Conservation (phyloP, 1,139 yeast genomes). For the Debaryomycetaceae sp. region DNA sequence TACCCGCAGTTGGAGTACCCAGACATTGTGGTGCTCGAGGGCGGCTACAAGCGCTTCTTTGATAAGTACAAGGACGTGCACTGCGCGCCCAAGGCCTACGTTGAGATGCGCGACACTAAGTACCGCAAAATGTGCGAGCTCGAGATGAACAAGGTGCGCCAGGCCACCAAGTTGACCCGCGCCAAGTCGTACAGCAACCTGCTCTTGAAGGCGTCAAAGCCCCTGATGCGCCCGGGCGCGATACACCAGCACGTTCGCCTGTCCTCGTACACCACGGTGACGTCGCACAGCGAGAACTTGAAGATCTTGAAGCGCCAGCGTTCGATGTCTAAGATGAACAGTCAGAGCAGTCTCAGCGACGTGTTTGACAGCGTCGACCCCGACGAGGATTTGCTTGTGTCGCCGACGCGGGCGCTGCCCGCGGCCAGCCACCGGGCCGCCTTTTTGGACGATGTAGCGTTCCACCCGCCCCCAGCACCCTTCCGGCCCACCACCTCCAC, state of each 20-base stretch:
- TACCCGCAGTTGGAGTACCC: conserved; percentile 86
- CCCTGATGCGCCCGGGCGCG: background rate
- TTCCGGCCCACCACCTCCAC: conserved; percentile 14
- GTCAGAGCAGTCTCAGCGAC: conserved; percentile 14
- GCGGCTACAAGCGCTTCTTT: conserved; percentile 83
- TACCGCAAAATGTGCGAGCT: conserved; percentile 65
- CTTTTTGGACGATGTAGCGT: conserved; percentile 10
- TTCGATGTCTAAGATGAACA: conserved; percentile 14
- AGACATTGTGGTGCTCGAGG: conserved; percentile 81
- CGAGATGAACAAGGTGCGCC: conserved; percentile 67
- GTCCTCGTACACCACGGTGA: conserved; percentile 29
- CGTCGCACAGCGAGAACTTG: conserved; percentile 25
- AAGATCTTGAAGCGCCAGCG: conserved; percentile 36
- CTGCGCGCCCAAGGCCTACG: conserved; percentile 74
- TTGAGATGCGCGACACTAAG: conserved; percentile 80
- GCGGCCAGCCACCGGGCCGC: too few relatives aligned
- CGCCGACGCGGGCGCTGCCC: background rate
- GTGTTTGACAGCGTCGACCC: conserved; percentile 2
- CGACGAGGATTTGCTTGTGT: conserved; percentile 3
- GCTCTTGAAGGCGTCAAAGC: background rate
- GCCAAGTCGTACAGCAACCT: conserved; percentile 27
- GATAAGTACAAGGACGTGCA: conserved; percentile 41
- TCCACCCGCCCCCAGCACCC: conserved; percentile 32
- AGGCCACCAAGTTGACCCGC: conserved; percentile 46
- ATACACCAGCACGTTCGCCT: conserved; percentile 24